These are phyloP conservation scores for Cajanus cajan DNA, from an alignment of 306 rosid species.

Conservation along the genomic window DNA sequence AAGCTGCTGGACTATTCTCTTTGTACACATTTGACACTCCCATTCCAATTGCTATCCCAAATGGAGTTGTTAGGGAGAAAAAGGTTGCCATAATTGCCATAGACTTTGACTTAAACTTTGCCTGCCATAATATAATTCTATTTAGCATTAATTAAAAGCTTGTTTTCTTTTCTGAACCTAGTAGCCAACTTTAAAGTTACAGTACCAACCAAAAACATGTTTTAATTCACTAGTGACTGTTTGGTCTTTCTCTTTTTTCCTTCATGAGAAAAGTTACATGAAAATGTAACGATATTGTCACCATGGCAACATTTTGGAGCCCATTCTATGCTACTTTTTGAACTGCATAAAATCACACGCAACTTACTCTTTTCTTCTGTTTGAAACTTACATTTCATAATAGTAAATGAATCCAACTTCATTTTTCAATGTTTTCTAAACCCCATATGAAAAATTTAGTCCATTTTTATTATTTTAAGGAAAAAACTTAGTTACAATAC, in stretches of 20 bases:
- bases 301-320: conserved; percentile 35
- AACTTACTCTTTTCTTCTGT: conserved; percentile 9
- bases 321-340: neutral
- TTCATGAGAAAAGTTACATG: neutral
- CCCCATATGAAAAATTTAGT: neutral
- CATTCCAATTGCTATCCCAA: conserved; percentile 65
- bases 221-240: neutral
- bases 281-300: conserved; percentile 34
- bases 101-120: conserved; percentile 50
- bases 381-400: neutral
- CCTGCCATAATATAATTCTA: conserved; percentile 36
- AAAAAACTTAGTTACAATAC: too few species aligned
- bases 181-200: neutral
- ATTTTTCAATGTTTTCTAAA: neutral
- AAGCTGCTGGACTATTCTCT: conserved; percentile 51
- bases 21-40: conserved; percentile 48
- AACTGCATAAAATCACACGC: conserved; percentile 3
- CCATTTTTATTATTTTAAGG: too few species aligned
- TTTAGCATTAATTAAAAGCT: neutral
- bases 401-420: neutral
- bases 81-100: conserved; percentile 56
- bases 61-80: conserved; percentile 72
- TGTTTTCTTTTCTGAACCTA: neutral
- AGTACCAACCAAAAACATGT: neutral
- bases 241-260: neutral